Evolutionary conservation across 805 yeast species (phyloP).

Genomic region (Sugiyamaella valdiviana): DNA sequence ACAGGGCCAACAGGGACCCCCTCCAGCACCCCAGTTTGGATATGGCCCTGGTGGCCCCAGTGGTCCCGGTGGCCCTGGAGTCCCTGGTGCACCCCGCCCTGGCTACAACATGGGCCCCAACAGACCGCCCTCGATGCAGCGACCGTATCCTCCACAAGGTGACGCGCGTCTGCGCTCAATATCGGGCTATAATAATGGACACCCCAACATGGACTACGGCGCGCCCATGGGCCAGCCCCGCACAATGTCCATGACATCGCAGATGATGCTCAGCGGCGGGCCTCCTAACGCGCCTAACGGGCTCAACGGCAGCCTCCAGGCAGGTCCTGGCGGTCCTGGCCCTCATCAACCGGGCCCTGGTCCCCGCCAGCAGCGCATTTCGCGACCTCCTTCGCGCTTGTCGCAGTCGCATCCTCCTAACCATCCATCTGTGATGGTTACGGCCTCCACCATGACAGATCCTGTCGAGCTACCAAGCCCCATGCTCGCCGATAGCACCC

Average conservation of each 20-base stretch:
- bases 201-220: background rate
- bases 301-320: background rate
- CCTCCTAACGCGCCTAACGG: conserved; percentile 7
- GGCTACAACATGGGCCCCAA: background rate
- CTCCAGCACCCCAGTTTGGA: background rate
- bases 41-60: background rate
- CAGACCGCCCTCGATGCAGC: conserved; percentile 1
- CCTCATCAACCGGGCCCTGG: background rate
- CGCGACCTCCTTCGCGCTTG: conserved; percentile 17
- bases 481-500: conserved; percentile 18
- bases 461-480: conserved; percentile 12
- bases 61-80: background rate
- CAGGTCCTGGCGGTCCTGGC: background rate
- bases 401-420: conserved; percentile 9
- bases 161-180: conserved; percentile 2
- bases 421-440: conserved; percentile 6
- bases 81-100: too few relatives aligned
- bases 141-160: background rate
- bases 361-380: conserved; percentile 1
- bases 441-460: conserved; percentile 18
- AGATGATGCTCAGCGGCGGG: background rate
- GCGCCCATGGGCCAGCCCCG: background rate
- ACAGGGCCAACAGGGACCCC: background rate
- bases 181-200: background rate
- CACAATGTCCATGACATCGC: background rate